Base-by-base conservation (phyloP, 169 alveolate genomes). In the Plasmodium yoelii region DNA sequence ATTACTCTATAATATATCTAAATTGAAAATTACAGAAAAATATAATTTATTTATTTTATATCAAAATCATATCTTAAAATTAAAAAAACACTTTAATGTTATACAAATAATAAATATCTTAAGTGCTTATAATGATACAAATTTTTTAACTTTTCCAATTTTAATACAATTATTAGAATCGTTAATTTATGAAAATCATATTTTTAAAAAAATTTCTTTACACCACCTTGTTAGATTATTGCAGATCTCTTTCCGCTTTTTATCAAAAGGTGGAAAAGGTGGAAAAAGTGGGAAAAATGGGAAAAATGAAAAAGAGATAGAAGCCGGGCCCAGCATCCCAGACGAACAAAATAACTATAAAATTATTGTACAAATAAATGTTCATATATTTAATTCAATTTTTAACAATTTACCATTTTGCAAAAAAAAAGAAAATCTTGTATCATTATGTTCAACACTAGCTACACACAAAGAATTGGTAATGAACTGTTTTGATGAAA, bases 91-190 rank as follows among this genome's bases (percentile, higher is more conserved):
- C 19, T 34, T 61, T 1, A 61, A 61, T 39, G 28, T 61, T 2
- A 74, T 74, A 51, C 88, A 74, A 67, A 8, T 74, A 10, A 56
- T 74, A 19, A 74, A 74, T 15, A 46, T 74, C 22, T 61, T 74
- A 74, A 74, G 22, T 15, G 88, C 88, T 1, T 74, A 74, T 61
- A 53, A 19, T 1, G 61, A 44, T 8, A 28, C 39, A n/a, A 42
- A 46, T 19, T 49, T 44, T 13, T 61, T 74, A 12, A 74, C 51
- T 8, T 34, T 46, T 15, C 26, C 53, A 8, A 18, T 74, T 19
- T 53, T 74, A 53, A 39, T 10, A 1, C 67, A 61, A 44, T 19
- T 74, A 7, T 46, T 74, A 74, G 56, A 61, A 4, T 24, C 56
- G 9, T 5, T 22, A 22, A 51, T 24, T 13, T 7, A 39, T 12